Percentiles rank a stretch among this genome's conserved stretches.
phyloP scores from a whole-genome alignment of 371 early-diverging fungal species.

The Apophysomyces ossiformis region DNA sequence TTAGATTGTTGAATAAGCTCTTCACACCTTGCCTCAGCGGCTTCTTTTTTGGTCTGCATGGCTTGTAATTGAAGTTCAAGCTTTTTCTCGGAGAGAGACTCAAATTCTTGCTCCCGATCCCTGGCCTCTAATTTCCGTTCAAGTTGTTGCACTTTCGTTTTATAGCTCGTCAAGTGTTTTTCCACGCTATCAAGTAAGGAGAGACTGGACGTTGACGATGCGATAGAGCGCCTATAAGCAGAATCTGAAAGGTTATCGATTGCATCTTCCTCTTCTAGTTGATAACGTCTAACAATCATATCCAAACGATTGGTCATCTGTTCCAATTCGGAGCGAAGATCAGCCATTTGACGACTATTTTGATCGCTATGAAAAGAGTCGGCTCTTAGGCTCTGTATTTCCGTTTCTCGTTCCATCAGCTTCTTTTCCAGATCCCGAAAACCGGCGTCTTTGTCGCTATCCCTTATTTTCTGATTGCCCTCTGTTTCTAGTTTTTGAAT shows the following conservation, averaged over 20 bases:
- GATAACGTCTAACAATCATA: conserved; percentile 15
- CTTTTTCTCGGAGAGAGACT: conserved; percentile 34
- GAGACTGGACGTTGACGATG: not conserved
- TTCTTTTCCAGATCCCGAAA: conserved; percentile 6
- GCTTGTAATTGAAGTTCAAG: conserved; percentile 36
- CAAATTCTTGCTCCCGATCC: conserved; percentile 28
- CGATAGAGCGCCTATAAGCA: not conserved
- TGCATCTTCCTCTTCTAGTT: not conserved
- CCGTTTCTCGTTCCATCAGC: conserved; percentile 13
- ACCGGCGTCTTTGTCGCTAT: not conserved
- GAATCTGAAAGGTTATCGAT: conserved; percentile 3
- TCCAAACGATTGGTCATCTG: conserved; percentile 24
- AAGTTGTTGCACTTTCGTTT: conserved; percentile 20
- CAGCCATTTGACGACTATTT: conserved; percentile 13
- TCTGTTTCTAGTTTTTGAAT: conserved; percentile 47
- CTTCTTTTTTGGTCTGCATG: conserved; percentile 34
- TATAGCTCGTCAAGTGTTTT: conserved; percentile 24
- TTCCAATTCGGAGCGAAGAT: conserved; percentile 20
- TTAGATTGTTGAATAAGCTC: conserved; percentile 15
- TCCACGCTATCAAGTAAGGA: conserved; percentile 28
- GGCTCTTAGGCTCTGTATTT: conserved; percentile 11
- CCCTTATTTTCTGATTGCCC: not conserved
- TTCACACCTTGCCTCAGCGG: conserved; percentile 24
- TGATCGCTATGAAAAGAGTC: conserved; percentile 12
- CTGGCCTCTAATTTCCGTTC: conserved; percentile 25